A percentile compares a stretch with the other conserved stretches of the same genome.
phyloP scores from a whole-genome alignment of 2,329 filamentous ascomycete species.

The Fusarium fracticaudum region DNA sequence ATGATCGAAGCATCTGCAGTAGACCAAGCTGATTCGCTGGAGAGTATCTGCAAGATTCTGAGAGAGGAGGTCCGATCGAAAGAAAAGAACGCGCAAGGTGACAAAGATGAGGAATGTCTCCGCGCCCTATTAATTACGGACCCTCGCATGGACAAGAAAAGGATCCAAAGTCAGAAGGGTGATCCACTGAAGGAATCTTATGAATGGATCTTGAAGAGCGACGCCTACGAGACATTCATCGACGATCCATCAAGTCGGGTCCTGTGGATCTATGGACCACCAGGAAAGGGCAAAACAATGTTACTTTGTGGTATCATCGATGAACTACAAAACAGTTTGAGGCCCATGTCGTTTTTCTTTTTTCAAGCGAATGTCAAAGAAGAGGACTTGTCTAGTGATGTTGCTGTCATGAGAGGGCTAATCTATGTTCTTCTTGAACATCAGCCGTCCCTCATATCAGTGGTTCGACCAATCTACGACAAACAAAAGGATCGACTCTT shows the following conservation, averaged over 20 bases:
- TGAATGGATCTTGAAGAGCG: fast-evolving
- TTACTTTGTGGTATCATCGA: fast-evolving
- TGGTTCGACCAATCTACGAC: fast-evolving
- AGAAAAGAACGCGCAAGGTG: fast-evolving
- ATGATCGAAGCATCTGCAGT: fast-evolving
- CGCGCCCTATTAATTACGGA: fast-evolving
- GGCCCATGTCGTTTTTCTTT: fast-evolving
- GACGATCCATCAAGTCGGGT: fast-evolving
- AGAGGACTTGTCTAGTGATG: fast-evolving
- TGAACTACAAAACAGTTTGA: fast-evolving
- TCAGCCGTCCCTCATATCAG: fast-evolving
- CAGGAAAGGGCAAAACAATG: not conserved
- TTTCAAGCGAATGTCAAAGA: not conserved
- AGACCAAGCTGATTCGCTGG: fast-evolving
- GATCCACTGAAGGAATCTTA: not conserved
- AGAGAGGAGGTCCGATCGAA: fast-evolving
- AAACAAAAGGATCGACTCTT: fast-evolving
- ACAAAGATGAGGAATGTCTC: fast-evolving
- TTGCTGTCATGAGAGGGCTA: fast-evolving
- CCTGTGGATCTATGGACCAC: fast-evolving
- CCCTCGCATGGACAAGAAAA: not conserved
- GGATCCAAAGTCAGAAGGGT: fast-evolving
- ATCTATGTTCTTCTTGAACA: not conserved
- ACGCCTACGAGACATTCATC: fast-evolving
- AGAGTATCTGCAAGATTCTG: fast-evolving